Percentiles rank a stretch among this genome's conserved stretches.
Conservation (phyloP, 495 filamentous ascomycete species). For the Hyaloscypha finlandica region DNA sequence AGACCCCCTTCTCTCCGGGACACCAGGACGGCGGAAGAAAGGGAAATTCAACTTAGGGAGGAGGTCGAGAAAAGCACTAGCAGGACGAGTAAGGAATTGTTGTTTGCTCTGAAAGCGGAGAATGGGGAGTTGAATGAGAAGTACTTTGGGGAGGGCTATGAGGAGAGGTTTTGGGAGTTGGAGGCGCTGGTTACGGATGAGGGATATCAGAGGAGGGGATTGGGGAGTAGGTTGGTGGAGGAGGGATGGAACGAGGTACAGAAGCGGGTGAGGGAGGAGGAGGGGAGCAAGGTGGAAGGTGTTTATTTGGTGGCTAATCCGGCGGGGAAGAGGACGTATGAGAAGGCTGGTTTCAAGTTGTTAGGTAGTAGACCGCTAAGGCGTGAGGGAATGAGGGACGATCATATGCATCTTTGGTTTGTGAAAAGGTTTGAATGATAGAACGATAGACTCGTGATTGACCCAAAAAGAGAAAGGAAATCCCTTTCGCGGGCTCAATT, state of each 20-base stretch:
- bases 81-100: constrained; percentile 4
- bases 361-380: neutral
- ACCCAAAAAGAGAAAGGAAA: too few species aligned
- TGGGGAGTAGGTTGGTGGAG: constrained; percentile 13
- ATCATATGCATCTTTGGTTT: constrained; percentile 16
- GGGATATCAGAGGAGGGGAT: constrained; percentile 15
- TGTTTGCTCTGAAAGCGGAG: constrained; percentile 10
- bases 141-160: constrained; percentile 13
- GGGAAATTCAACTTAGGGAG: constrained; percentile 2
- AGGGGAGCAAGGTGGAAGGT: constrained; percentile 7
- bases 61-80: neutral
- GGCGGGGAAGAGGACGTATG: constrained; percentile 16
- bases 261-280: constrained; percentile 5
- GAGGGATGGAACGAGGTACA: constrained; percentile 7
- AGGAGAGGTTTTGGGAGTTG: constrained; percentile 15
- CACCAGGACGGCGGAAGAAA: constrained; percentile 9
- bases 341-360: constrained; percentile 12
- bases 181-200: constrained; percentile 17
- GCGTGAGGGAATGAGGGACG: neutral
- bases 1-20: neutral
- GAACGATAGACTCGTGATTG: neutral
- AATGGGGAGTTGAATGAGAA: constrained; percentile 10
- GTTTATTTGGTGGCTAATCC: constrained; percentile 14
- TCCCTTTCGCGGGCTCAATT: too few species aligned
- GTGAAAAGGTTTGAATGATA: constrained; percentile 15